Percentiles rank a stretch among this genome's conserved stretches.
Evolutionary conservation across 306 rosid species (phyloP).

Genomic region (Fragaria vesca): DNA sequence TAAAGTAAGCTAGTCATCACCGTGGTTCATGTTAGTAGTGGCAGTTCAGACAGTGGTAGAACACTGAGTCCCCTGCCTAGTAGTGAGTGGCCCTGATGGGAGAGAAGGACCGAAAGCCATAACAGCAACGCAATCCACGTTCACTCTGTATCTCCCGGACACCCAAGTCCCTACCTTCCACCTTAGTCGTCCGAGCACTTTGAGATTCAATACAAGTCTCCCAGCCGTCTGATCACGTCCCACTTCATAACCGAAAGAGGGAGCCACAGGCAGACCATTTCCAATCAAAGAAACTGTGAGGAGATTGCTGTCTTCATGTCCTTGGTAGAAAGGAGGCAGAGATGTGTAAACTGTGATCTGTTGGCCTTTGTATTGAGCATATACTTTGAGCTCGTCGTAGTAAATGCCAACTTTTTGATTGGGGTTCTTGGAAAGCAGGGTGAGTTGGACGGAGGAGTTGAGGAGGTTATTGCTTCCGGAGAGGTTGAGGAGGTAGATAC

Average conservation of each 20-base stretch:
- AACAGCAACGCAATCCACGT: conserved; percentile 67
- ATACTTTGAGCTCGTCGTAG: conserved; percentile 71
- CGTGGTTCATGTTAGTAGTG: conserved; percentile 9
- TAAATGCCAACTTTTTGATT: conserved; percentile 75
- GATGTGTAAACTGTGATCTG: conserved; percentile 61
- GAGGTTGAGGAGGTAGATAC: conserved; percentile 70
- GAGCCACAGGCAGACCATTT: conserved; percentile 58
- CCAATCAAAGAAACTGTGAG: conserved; percentile 66
- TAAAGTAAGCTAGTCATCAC: conserved; percentile 7
- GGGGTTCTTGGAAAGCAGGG: conserved; percentile 70
- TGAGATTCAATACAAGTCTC: conserved; percentile 53
- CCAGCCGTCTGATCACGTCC: conserved; percentile 71
- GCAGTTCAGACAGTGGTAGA: conserved; percentile 60
- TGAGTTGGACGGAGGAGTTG: conserved; percentile 82
- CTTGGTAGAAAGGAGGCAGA: conserved; percentile 85
- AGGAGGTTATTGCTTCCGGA: conserved; percentile 50
- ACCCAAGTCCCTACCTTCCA: conserved; percentile 98
- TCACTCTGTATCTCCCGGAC: conserved; percentile 70
- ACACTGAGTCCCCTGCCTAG: conserved; percentile 62
- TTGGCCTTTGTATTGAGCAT: conserved; percentile 72
- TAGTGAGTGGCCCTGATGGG: conserved; percentile 46
- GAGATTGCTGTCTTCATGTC: conserved; percentile 54
- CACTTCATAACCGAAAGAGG: conserved; percentile 72
- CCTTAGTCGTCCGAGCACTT: conserved; percentile 63
- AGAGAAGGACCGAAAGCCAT: conserved; percentile 56